These are phyloP conservation scores for Corchorus olitorius DNA, from an alignment of 345 rosid species.

Conservation along the genomic window DNA sequence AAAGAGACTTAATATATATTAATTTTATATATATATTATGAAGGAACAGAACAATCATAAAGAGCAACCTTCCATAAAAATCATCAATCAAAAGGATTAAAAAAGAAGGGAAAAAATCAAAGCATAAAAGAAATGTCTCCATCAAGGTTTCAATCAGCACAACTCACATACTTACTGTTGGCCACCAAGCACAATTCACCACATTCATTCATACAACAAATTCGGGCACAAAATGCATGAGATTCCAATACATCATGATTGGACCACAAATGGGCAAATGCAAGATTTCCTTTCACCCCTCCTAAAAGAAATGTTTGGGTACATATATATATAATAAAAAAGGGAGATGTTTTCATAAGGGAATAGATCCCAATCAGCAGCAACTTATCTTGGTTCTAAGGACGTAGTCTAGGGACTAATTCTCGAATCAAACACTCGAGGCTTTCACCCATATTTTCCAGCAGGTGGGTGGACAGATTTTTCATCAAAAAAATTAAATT, in stretches of 20 bases:
- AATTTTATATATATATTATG: too few species aligned
- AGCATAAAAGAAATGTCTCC: slow-evolving; percentile 46
- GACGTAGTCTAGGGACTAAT: slow-evolving; percentile 29
- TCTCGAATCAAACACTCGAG: slow-evolving; percentile 24
- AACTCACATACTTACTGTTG: slow-evolving; percentile 47
- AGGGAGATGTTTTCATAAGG: slow-evolving; percentile 21
- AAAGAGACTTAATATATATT: slow-evolving; percentile 1
- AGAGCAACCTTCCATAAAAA: slow-evolving; percentile 38
- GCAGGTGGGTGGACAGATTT: slow-evolving; percentile 20
- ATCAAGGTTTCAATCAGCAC: slow-evolving; percentile 57
- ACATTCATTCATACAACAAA: slow-evolving; percentile 47
- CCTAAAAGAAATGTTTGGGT: background rate
- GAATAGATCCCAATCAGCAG: slow-evolving; percentile 47
- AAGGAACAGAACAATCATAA: slow-evolving; percentile 22
- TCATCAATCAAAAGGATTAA: too few species aligned
- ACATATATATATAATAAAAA: background rate
- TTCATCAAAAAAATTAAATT: slow-evolving; percentile 20
- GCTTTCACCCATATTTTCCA: slow-evolving; percentile 26
- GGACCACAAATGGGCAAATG: slow-evolving; percentile 40
- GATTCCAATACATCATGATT: slow-evolving; percentile 44
- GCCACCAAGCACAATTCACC: slow-evolving; percentile 59
- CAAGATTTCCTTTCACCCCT: slow-evolving; percentile 27
- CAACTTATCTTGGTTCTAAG: slow-evolving; percentile 44
- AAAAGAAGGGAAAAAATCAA: slow-evolving; percentile 30
- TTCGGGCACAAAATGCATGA: slow-evolving; percentile 40